These are phyloP conservation scores for Austropuccinia psidii DNA, from an alignment of 1,284 basidiomycete genomes.

Conservation along the genomic window DNA sequence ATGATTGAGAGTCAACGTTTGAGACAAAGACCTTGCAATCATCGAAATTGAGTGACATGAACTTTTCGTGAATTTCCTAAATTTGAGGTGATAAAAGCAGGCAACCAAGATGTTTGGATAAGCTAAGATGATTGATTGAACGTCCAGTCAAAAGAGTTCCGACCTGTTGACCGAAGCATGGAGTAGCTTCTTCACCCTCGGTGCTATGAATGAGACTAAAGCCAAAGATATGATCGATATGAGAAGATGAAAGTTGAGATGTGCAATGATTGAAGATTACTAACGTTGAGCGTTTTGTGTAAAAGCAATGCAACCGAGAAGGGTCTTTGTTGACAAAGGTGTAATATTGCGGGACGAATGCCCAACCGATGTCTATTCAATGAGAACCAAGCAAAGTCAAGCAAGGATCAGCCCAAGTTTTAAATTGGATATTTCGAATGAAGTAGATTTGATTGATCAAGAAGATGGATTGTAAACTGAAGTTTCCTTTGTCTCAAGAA, in stretches of 20 bases:
- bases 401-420: background rate
- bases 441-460: background rate
- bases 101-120: background rate
- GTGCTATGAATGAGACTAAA: conserved; percentile 74
- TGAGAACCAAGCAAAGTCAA: background rate
- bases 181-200: conserved; percentile 81
- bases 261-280: too few relatives aligned
- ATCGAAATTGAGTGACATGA: conserved; percentile 83
- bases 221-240: conserved; percentile 26
- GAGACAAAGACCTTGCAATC: conserved; percentile 80
- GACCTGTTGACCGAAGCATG: conserved; percentile 87
- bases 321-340: conserved; percentile 98
- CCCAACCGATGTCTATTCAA: conserved; percentile 46
- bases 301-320: conserved; percentile 94
- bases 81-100: conserved; percentile 32
- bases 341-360: conserved; percentile 51
- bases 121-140: background rate
- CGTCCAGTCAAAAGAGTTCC: background rate
- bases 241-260: background rate
- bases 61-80: conserved; percentile 95
- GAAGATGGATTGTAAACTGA: background rate
- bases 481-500: background rate
- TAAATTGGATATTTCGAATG: background rate
- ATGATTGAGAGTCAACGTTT: conserved; percentile 56
- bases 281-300: conserved; percentile 88